These are phyloP conservation scores for Geotrichum carabidarum DNA, from an alignment of 1,139 yeast species.

Conservation along the genomic window DNA sequence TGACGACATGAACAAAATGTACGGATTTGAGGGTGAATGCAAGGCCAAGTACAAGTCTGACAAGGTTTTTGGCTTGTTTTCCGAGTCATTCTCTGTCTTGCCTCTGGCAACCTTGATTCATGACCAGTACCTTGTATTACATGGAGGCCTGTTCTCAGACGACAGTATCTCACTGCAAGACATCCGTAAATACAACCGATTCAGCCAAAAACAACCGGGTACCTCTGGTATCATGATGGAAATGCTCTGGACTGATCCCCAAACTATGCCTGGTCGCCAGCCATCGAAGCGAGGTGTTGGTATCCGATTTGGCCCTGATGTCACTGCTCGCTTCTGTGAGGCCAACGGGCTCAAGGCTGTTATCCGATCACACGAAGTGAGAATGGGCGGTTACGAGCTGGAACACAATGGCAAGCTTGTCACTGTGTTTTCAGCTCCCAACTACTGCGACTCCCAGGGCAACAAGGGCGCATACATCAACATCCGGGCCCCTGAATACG, in stretches of 20 bases:
- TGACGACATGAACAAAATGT: slow-evolving; percentile 91
- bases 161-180: slow-evolving; percentile 69
- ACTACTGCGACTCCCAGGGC: slow-evolving; percentile 90
- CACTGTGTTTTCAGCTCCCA: slow-evolving; percentile 96
- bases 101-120: slow-evolving; percentile 85
- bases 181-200: slow-evolving; percentile 64
- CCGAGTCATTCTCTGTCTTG: slow-evolving; percentile 78
- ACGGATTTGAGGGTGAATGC: slow-evolving; percentile 95
- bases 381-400: slow-evolving; percentile 82
- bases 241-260: slow-evolving; percentile 97
- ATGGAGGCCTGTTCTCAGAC: slow-evolving; percentile 88
- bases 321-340: slow-evolving; percentile 73
- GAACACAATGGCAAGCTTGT: slow-evolving; percentile 84
- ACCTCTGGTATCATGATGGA: slow-evolving; percentile 93
- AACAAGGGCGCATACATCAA: slow-evolving; percentile 86
- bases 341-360: slow-evolving; percentile 68
- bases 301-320: slow-evolving; percentile 93
- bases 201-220: slow-evolving; percentile 72
- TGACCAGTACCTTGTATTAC: slow-evolving; percentile 70
- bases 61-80: slow-evolving; percentile 75
- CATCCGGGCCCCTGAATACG: slow-evolving; percentile 52
- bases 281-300: slow-evolving; percentile 95
- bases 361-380: slow-evolving; percentile 90
- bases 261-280: slow-evolving; percentile 65
- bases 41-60: slow-evolving; percentile 74